Conservation (phyloP, 805 yeast genomes). For the Suhomyces sp. region DNA sequence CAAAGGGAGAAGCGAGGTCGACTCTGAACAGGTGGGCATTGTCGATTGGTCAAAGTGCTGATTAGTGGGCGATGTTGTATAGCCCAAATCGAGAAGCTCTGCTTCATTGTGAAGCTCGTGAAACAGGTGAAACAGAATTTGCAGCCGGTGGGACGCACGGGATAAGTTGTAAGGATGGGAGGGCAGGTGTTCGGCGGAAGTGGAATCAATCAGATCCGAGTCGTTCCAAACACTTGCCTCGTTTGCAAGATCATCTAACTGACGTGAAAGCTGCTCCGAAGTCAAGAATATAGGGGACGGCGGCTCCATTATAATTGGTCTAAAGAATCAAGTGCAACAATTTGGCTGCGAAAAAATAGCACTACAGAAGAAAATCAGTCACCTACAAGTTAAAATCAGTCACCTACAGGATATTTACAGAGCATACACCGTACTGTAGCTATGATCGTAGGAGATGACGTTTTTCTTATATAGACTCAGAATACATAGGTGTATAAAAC, state of each 20-base stretch:
- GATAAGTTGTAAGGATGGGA: not conserved
- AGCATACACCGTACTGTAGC: not conserved
- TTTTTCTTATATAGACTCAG: too few species aligned
- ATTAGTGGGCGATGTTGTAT: not conserved
- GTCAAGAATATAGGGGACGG: not conserved
- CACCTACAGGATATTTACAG: too few species aligned
- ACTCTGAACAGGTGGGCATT: not conserved
- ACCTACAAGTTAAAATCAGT: too few species aligned
- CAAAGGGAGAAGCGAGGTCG: not conserved
- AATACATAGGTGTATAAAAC: too few species aligned
- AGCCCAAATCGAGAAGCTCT: not conserved
- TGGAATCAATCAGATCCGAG: not conserved
- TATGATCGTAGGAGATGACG: not conserved
- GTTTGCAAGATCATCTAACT: slow-evolving; percentile 22
- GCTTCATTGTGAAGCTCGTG: not conserved
- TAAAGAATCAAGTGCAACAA: not conserved
- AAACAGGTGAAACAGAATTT: not conserved
- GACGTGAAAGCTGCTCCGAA: slow-evolving; percentile 1
- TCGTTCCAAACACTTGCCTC: slow-evolving; percentile 21
- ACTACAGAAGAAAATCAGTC: not conserved
- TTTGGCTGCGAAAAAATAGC: not conserved
- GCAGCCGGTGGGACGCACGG: not conserved
- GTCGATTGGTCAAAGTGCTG: not conserved
- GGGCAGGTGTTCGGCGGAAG: not conserved
- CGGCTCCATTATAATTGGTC: not conserved